Evolutionary conservation across 257 asterid genomes (phyloP).

Genomic region (Euphrasia confusa): DNA sequence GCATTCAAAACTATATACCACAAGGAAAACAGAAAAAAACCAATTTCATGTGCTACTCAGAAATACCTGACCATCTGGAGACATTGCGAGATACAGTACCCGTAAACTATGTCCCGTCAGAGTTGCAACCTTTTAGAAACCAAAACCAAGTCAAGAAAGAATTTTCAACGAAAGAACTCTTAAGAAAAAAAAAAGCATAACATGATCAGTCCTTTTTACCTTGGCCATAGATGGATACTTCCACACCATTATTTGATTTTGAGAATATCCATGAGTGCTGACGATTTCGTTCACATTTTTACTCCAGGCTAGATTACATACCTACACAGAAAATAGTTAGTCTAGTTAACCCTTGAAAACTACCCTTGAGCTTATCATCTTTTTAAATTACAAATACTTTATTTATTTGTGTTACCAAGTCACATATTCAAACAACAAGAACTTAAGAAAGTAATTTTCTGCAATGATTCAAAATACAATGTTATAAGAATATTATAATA

Average conservation of each 20-base stretch:
- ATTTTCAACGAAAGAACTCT: not conserved
- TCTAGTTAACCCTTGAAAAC: not conserved
- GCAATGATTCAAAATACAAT: too few relatives aligned
- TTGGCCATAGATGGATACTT: constrained; percentile 91
- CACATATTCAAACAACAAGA: too few relatives aligned
- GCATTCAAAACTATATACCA: too few relatives aligned
- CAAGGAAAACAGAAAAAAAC: too few relatives aligned
- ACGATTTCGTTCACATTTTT: constrained; percentile 91
- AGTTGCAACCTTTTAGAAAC: constrained; percentile 66
- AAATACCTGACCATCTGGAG: constrained; percentile 96
- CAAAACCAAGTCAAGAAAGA: not conserved
- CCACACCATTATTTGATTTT: constrained; percentile 98
- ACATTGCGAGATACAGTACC: constrained; percentile 89
- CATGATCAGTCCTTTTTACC: constrained; percentile 31
- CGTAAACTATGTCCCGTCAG: constrained; percentile 88
- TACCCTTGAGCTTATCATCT: too few relatives aligned
- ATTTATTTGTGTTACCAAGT: too few relatives aligned
- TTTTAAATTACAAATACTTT: too few relatives aligned
- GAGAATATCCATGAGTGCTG: constrained; percentile 98
- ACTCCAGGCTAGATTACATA: constrained; percentile 95
- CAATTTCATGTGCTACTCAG: not conserved
- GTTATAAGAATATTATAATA: too few relatives aligned
- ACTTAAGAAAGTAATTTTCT: too few relatives aligned
- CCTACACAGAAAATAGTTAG: constrained; percentile 30
- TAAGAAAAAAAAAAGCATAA: not conserved